phyloP scores from a whole-genome alignment of 2,329 filamentous ascomycete species.

The Phoma sp. region DNA sequence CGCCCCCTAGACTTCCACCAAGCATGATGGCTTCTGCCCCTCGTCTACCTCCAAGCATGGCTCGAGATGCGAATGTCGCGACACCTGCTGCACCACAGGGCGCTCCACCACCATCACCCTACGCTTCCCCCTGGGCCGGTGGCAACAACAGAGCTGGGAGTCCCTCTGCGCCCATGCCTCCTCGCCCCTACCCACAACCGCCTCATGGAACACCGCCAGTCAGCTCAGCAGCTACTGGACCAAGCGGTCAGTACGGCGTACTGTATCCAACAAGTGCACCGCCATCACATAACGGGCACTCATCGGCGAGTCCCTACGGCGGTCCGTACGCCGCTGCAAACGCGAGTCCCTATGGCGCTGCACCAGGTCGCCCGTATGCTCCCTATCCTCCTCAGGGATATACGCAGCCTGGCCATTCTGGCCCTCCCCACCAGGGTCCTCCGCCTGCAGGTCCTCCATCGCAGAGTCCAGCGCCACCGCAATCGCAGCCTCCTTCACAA shows the following conservation, averaged over 20 bases:
- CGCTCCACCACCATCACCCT: constrained; percentile 41
- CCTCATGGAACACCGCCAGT: constrained; percentile 36
- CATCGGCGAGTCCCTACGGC: constrained; percentile 36
- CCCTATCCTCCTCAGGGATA: constrained; percentile 37
- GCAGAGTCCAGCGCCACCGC: constrained; percentile 11
- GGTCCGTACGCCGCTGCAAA: constrained; percentile 40
- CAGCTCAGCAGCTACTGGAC: constrained; percentile 25
- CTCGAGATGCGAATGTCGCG: constrained; percentile 36
- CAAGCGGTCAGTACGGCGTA: constrained; percentile 45
- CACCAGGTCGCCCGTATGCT: constrained; percentile 36
- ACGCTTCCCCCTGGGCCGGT: constrained; percentile 48
- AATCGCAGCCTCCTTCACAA: constrained; percentile 14
- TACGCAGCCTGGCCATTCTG: constrained; percentile 25
- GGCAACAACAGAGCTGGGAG: constrained; percentile 39
- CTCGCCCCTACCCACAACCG: constrained; percentile 41
- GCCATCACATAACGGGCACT: constrained; percentile 30
- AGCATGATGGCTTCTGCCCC: constrained; percentile 36
- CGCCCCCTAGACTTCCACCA: constrained; percentile 39
- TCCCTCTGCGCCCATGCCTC: constrained; percentile 32
- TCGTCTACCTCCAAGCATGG: constrained; percentile 48
- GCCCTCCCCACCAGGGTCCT: constrained; percentile 29
- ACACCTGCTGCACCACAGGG: constrained; percentile 35
- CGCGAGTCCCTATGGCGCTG: constrained; percentile 37
- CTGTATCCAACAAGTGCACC: constrained; percentile 42
- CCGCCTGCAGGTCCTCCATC: constrained; percentile 11